These are phyloP conservation scores for Plantago elongata DNA, from an alignment of 257 asterid genomes.

Conservation along the genomic window DNA sequence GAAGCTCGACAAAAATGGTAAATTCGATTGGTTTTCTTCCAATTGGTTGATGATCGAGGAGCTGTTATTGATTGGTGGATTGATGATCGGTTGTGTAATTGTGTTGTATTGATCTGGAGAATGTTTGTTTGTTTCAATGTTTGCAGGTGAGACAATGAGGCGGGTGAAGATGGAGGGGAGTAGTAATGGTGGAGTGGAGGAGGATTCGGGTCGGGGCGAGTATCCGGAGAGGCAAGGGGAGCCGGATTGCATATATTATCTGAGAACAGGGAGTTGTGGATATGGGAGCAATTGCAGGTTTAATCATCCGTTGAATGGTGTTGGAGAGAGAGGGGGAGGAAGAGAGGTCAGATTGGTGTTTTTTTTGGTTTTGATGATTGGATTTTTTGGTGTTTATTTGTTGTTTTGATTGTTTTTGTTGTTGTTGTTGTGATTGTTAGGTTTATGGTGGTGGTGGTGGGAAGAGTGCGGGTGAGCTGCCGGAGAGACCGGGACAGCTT, in stretches of 20 bases:
- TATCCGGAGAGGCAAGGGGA: constrained; percentile 71
- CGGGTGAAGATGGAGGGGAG: constrained; percentile 31
- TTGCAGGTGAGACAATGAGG: constrained; percentile 36
- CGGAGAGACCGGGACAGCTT: constrained; percentile 58
- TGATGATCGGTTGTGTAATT: not conserved
- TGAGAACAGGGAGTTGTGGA: constrained; percentile 68
- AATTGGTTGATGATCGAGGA: too few relatives aligned
- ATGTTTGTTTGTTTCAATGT: constrained; percentile 5
- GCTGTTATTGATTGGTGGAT: too few relatives aligned
- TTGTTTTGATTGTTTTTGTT: constrained; percentile 19
- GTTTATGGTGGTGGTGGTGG: constrained; percentile 37
- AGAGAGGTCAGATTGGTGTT: not conserved
- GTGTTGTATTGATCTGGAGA: constrained; percentile 6
- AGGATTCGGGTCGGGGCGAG: constrained; percentile 30
- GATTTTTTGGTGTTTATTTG: constrained; percentile 14
- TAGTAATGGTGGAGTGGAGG: constrained; percentile 34
- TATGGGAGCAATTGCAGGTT: constrained; percentile 63
- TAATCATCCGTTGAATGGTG: constrained; percentile 52
- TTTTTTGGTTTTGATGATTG: not conserved
- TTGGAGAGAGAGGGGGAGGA: constrained; percentile 2
- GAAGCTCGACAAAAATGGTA: constrained; percentile 37
- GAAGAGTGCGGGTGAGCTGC: constrained; percentile 33
- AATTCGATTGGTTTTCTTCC: too few relatives aligned
- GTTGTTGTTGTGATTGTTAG: constrained; percentile 14
- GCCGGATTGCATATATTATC: constrained; percentile 60